Percentiles rank a stretch among this genome's conserved stretches.
Evolutionary conservation across 2,329 filamentous ascomycete genomes (phyloP).

Genomic region (Verticillium tricorpus): DNA sequence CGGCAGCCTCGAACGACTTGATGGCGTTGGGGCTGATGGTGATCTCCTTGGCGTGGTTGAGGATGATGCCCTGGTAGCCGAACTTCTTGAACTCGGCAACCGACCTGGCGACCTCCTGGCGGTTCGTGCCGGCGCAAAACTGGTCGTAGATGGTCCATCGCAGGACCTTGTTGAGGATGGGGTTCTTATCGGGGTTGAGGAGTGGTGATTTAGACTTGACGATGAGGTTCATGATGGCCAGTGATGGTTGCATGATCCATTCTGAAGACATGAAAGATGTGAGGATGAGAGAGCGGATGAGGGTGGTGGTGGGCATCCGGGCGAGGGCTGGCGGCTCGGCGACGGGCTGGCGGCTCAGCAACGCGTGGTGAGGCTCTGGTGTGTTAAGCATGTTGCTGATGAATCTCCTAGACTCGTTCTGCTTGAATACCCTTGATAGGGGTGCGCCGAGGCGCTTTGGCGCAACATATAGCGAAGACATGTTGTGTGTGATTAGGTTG

Average conservation of each 20-base stretch:
- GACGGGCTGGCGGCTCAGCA: neutral
- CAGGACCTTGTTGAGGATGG: constrained; percentile 39
- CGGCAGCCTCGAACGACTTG: constrained; percentile 6
- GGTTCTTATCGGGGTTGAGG: constrained; percentile 44
- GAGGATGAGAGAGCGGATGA: constrained; percentile 19
- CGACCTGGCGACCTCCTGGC: constrained; percentile 37
- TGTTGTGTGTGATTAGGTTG: neutral
- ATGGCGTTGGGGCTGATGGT: constrained; percentile 31
- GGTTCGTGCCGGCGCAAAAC: constrained; percentile 50
- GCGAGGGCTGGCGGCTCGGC: constrained; percentile 6
- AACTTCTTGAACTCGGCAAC: constrained; percentile 38
- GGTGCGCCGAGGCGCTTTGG: neutral
- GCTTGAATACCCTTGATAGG: neutral
- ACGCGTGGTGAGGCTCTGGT: neutral
- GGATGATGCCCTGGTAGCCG: constrained; percentile 51
- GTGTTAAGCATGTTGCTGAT: neutral
- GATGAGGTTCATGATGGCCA: constrained; percentile 17
- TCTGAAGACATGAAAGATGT: constrained; percentile 22
- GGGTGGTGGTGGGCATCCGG: constrained; percentile 15
- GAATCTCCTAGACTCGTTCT: neutral
- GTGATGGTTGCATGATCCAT: constrained; percentile 18
- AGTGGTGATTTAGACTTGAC: constrained; percentile 16
- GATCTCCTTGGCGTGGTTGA: constrained; percentile 46
- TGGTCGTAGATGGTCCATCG: constrained; percentile 50
- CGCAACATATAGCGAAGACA: neutral